phyloP scores from a whole-genome alignment of 768 basidiomycete species.

The Russula sp. region DNA sequence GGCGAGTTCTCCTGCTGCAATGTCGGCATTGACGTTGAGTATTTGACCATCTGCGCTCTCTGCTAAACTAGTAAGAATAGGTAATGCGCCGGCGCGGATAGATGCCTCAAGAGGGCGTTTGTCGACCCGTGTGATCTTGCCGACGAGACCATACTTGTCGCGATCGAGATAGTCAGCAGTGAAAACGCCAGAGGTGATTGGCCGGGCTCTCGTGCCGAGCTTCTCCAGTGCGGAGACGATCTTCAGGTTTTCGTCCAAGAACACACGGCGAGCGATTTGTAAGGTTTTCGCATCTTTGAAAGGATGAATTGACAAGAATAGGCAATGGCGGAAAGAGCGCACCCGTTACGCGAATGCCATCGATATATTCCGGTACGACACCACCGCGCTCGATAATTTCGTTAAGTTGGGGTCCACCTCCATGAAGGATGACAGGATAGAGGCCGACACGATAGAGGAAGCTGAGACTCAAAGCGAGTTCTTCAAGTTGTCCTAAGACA shows the following conservation, averaged over 20 bases:
- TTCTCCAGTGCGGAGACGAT: slow-evolving; percentile 89
- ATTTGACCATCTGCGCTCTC: slow-evolving; percentile 97
- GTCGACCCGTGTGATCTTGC: slow-evolving; percentile 90
- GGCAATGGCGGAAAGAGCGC: slow-evolving; percentile 22
- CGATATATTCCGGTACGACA: slow-evolving; percentile 92
- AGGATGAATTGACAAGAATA: not conserved
- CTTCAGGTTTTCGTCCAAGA: slow-evolving; percentile 95
- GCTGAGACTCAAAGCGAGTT: slow-evolving; percentile 89
- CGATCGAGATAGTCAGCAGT: slow-evolving; percentile 94
- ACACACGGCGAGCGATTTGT: slow-evolving; percentile 89
- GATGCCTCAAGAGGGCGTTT: slow-evolving; percentile 95
- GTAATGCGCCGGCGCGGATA: slow-evolving; percentile 92
- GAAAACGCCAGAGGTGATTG: slow-evolving; percentile 97
- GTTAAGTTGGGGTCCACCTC: slow-evolving; percentile 93
- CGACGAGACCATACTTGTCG: slow-evolving; percentile 91
- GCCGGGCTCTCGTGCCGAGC: slow-evolving; percentile 93
- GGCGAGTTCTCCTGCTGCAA: slow-evolving; percentile 95
- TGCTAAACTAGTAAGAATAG: slow-evolving; percentile 91
- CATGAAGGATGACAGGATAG: slow-evolving; percentile 97
- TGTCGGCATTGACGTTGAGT: slow-evolving; percentile 97
- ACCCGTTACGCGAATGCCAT: slow-evolving; percentile 97
- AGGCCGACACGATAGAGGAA: slow-evolving; percentile 96
- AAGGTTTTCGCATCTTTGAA: slow-evolving; percentile 83
- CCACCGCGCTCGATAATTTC: slow-evolving; percentile 89
- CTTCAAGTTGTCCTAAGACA: slow-evolving; percentile 85